A percentile compares a stretch with the other conserved stretches of the same genome.
Evolutionary conservation across 257 asterid species (phyloP).

Genomic region (Fraxinus quadrangulata): DNA sequence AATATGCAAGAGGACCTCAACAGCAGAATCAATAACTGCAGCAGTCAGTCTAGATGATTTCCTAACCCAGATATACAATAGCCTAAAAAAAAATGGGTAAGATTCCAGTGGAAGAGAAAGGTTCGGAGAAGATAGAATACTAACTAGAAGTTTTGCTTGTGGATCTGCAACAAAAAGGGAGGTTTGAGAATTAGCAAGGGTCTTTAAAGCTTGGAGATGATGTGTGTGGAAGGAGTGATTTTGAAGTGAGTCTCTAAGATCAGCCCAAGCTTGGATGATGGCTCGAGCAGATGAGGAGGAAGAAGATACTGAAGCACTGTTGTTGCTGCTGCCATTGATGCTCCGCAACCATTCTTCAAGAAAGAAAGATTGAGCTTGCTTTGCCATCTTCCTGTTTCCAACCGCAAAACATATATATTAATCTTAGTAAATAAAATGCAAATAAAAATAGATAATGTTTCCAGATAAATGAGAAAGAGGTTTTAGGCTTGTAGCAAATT

Average conservation of each 20-base stretch:
- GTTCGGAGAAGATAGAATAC: conserved; percentile 60
- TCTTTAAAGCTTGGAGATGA: conserved; percentile 62
- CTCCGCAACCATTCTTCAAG: conserved; percentile 84
- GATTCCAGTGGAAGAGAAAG: conserved; percentile 60
- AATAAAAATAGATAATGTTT: neutral
- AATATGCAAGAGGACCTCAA: conserved; percentile 44
- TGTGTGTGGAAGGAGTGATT: conserved; percentile 48
- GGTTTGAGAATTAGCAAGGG: conserved; percentile 57
- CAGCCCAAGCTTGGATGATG: conserved; percentile 92
- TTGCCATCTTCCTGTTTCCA: conserved; percentile 55
- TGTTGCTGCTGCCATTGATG: conserved; percentile 33
- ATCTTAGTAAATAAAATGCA: neutral
- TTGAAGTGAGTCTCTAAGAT: conserved; percentile 68
- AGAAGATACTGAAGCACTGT: conserved; percentile 33
- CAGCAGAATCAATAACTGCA: conserved; percentile 52
- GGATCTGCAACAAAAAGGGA: conserved; percentile 88
- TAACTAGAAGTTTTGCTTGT: conserved; percentile 78
- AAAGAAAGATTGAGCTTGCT: conserved; percentile 52
- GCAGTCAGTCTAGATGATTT: conserved; percentile 72
- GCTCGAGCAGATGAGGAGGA: conserved; percentile 64
- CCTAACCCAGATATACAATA: conserved; percentile 78
- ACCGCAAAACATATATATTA: conserved; percentile 36
- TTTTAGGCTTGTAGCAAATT: neutral
- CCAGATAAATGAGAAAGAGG: conserved; percentile 12
- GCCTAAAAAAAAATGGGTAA: conserved; percentile 68